Evolutionary conservation across 495 filamentous ascomycete species (phyloP).

Genomic region (Aspergillus incahuasiensis): DNA sequence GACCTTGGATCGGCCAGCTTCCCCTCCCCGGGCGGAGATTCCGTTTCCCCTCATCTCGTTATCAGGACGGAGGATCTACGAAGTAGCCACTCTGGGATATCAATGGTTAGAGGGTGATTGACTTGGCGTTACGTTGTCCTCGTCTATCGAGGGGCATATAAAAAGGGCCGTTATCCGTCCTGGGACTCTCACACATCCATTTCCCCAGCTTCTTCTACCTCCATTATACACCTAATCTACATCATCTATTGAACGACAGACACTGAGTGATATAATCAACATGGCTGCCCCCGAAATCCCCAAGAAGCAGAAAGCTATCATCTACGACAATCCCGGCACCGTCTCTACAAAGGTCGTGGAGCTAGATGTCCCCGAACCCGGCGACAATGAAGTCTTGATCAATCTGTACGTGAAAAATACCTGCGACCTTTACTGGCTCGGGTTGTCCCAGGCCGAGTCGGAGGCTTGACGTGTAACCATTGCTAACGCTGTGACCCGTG

Average conservation of each 20-base stretch:
- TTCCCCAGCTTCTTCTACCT: not conserved
- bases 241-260: too few species aligned
- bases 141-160: not conserved
- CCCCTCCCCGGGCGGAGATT: not conserved
- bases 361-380: constrained; percentile 62
- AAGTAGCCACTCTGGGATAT: not conserved
- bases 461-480: not conserved
- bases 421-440: not conserved
- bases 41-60: not conserved
- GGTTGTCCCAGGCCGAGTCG: not conserved
- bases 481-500: not conserved
- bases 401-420: constrained; percentile 46
- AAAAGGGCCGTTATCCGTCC: not conserved
- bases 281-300: constrained; percentile 41
- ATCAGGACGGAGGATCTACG: not conserved
- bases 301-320: constrained; percentile 59
- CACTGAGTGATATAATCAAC: too few species aligned
- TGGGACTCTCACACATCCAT: not conserved
- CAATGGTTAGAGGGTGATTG: not conserved
- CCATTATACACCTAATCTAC: not conserved
- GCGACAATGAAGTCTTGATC: constrained; percentile 59
- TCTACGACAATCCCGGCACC: constrained; percentile 66
- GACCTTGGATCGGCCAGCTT: not conserved
- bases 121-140: not conserved
- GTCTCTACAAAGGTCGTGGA: constrained; percentile 65